Evolutionary conservation across 805 yeast species (phyloP).

Genomic region (Huiozyma naganishii): DNA sequence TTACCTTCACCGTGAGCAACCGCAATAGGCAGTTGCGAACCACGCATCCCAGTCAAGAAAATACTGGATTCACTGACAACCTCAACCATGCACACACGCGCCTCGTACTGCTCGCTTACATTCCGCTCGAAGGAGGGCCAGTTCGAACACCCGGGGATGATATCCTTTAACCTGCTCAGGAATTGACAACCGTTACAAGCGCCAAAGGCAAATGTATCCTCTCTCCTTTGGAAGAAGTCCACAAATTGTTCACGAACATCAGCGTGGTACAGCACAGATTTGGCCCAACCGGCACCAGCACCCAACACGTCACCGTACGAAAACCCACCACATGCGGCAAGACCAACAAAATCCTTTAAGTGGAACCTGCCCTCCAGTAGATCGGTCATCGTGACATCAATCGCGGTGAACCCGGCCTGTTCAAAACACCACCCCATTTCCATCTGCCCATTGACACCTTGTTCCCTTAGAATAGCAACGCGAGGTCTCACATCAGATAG

Average conservation of each 20-base stretch:
- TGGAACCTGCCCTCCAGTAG: slow-evolving; percentile 61
- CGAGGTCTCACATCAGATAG: slow-evolving; percentile 43
- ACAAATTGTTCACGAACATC: slow-evolving; percentile 65
- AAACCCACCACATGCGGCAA: slow-evolving; percentile 99
- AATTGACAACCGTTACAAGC: slow-evolving; percentile 99
- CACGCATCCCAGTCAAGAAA: slow-evolving; percentile 82
- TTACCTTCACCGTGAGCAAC: slow-evolving; percentile 99
- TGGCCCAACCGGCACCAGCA: slow-evolving; percentile 99
- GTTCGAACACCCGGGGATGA: slow-evolving; percentile 76
- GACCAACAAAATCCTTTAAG: slow-evolving; percentile 73
- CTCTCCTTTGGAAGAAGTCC: slow-evolving; percentile 73
- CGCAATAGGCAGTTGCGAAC: slow-evolving; percentile 90
- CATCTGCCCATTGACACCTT: slow-evolving; percentile 95
- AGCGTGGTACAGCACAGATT: slow-evolving; percentile 79
- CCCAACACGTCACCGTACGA: slow-evolving; percentile 98
- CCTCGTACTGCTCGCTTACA: slow-evolving; percentile 89
- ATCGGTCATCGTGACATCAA: slow-evolving; percentile 96
- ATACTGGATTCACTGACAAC: slow-evolving; percentile 51
- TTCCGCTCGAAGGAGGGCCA: slow-evolving; percentile 97
- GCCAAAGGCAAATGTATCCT: slow-evolving; percentile 92
- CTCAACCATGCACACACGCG: slow-evolving; percentile 85
- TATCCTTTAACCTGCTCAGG: slow-evolving; percentile 68
- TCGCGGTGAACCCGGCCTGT: slow-evolving; percentile 88
- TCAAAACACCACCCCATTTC: slow-evolving; percentile 98
- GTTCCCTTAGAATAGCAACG: slow-evolving; percentile 95